Conservation (phyloP, 495 filamentous ascomycete genomes). For the Aspergillus indologenus region DNA sequence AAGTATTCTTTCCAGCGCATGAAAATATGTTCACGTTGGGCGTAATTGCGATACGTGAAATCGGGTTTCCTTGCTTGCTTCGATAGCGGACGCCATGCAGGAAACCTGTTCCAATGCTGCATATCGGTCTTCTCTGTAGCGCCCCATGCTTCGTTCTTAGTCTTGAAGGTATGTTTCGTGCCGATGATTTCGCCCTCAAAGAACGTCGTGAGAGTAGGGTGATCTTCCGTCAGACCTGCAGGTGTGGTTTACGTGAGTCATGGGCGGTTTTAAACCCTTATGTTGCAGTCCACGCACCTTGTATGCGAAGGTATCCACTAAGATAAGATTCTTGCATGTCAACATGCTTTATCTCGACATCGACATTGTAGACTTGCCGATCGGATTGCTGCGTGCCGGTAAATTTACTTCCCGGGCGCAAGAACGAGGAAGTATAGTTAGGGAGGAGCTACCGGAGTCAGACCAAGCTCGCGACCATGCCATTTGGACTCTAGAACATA, state of each 20-base stretch:
- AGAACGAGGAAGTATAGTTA: slow-evolving; percentile 69
- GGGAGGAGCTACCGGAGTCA: slow-evolving; percentile 41
- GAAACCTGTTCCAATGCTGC: slow-evolving; percentile 90
- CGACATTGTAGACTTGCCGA: slow-evolving; percentile 85
- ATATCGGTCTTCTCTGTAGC: slow-evolving; percentile 89
- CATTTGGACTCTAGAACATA: slow-evolving; percentile 31
- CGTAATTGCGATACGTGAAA: slow-evolving; percentile 63
- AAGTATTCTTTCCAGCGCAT: slow-evolving; percentile 99
- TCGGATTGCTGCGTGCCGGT: slow-evolving; percentile 89
- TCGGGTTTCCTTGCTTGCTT: slow-evolving; percentile 76
- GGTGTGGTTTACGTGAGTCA: slow-evolving; percentile 9
- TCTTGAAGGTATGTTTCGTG: slow-evolving; percentile 88
- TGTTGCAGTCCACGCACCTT: slow-evolving; percentile 61
- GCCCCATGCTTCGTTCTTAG: slow-evolving; percentile 86
- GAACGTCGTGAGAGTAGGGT: slow-evolving; percentile 94
- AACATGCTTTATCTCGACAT: slow-evolving; percentile 95
- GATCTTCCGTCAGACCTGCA: slow-evolving; percentile 86
- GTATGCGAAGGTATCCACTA: slow-evolving; percentile 92
- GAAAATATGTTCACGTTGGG: slow-evolving; percentile 86
- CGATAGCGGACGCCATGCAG: slow-evolving; percentile 74
- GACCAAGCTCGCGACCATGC: not conserved
- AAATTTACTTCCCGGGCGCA: slow-evolving; percentile 87
- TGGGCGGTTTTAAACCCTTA: not conserved
- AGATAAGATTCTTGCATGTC: slow-evolving; percentile 93
- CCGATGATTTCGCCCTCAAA: slow-evolving; percentile 99